These are phyloP conservation scores for Streptanthus diversifolius DNA, from an alignment of 345 rosid species.

Conservation along the genomic window DNA sequence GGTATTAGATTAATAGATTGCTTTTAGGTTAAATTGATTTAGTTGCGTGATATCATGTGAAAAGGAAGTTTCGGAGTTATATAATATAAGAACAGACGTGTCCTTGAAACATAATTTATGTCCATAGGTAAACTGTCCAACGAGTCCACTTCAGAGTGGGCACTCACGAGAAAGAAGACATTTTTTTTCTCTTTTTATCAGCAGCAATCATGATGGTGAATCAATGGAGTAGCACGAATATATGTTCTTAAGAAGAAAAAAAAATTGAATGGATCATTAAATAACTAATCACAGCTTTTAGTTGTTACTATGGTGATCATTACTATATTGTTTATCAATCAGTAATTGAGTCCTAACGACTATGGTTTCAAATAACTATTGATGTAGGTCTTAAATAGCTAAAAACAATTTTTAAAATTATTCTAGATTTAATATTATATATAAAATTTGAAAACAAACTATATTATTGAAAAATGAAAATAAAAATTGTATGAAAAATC, in stretches of 20 bases:
- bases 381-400: not conserved
- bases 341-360: not conserved
- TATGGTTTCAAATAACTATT: not conserved
- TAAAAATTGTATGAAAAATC: too few relatives aligned
- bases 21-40: not conserved
- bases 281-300: not conserved
- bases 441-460: too few relatives aligned
- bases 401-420: too few relatives aligned
- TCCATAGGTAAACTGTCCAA: constrained; percentile 13
- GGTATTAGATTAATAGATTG: not conserved
- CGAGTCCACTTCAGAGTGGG: constrained; percentile 27
- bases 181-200: constrained; percentile 4
- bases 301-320: not conserved
- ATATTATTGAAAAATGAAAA: too few relatives aligned
- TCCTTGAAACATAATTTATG: constrained; percentile 16
- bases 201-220: constrained; percentile 18
- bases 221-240: not conserved
- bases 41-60: constrained; percentile 2
- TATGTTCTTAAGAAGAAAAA: not conserved
- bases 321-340: not conserved
- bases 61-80: not conserved
- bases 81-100: constrained; percentile 6
- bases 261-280: not conserved
- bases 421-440: too few relatives aligned
- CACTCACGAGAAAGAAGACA: constrained; percentile 24